phyloP scores from a whole-genome alignment of 371 early-diverging fungal genomes.

The Blakeslea trispora region DNA sequence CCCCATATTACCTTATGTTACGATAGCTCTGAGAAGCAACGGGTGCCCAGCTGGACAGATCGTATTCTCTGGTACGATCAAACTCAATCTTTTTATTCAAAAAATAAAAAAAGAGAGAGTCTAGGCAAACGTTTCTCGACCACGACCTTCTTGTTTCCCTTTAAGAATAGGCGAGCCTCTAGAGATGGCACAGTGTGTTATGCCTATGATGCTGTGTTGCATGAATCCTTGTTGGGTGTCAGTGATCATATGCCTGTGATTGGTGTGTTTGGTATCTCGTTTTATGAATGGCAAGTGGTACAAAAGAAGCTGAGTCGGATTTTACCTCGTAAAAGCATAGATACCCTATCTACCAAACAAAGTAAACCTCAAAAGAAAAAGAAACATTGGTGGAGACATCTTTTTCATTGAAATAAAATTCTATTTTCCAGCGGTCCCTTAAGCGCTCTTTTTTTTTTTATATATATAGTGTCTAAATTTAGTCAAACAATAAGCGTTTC shows the following conservation, averaged over 20 bases:
- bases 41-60: constrained; percentile 92
- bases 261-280: constrained; percentile 56
- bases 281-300: constrained; percentile 37
- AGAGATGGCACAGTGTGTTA: constrained; percentile 31
- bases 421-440: too few relatives aligned
- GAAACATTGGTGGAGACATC: constrained; percentile 6
- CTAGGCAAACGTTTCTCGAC: background rate
- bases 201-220: constrained; percentile 40
- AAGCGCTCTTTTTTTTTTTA: too few relatives aligned
- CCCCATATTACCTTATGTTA: constrained; percentile 38
- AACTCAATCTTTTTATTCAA: too few relatives aligned
- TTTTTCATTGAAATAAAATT: constrained; percentile 14
- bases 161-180: constrained; percentile 6
- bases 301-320: constrained; percentile 4
- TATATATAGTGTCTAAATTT: too few relatives aligned
- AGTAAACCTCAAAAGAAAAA: constrained; percentile 14
- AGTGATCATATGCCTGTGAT: constrained; percentile 66
- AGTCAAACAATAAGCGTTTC: too few relatives aligned
- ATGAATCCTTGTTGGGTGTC: constrained; percentile 33
- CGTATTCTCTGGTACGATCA: constrained; percentile 74
- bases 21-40: constrained; percentile 78
- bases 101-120: constrained; percentile 8
- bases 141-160: background rate
- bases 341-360: constrained; percentile 7
- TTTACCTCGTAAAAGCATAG: constrained; percentile 6